These are phyloP conservation scores for Yarrowia bubula DNA, from an alignment of 805 yeast genomes.

Conservation along the genomic window DNA sequence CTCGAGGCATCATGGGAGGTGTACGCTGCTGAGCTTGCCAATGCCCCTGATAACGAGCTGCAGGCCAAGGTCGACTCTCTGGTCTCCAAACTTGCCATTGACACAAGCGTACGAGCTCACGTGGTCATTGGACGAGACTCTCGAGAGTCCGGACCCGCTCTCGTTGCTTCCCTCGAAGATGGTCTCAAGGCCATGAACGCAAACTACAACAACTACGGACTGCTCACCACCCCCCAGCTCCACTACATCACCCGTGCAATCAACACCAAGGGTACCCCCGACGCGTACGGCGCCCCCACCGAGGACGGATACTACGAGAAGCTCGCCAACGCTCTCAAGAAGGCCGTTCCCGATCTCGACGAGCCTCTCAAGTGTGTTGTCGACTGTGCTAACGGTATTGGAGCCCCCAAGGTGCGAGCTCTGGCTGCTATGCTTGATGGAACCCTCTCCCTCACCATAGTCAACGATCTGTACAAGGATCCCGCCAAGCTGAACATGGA, in stretches of 20 bases:
- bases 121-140: slow-evolving; percentile 84
- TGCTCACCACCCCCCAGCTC: slow-evolving; percentile 89
- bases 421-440: slow-evolving; percentile 47
- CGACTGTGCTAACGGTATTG: slow-evolving; percentile 97
- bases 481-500: slow-evolving; percentile 65
- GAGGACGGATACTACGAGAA: slow-evolving; percentile 71
- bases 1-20: slow-evolving; percentile 79
- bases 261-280: slow-evolving; percentile 52
- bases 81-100: slow-evolving; percentile 47
- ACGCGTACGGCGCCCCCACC: slow-evolving; percentile 56
- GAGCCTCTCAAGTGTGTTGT: slow-evolving; percentile 53
- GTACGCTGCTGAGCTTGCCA: slow-evolving; percentile 77
- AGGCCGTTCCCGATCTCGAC: slow-evolving; percentile 41
- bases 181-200: slow-evolving; percentile 56
- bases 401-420: slow-evolving; percentile 67
- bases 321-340: slow-evolving; percentile 52
- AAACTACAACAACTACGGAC: slow-evolving; percentile 54
- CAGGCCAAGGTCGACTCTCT: slow-evolving; percentile 43
- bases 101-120: slow-evolving; percentile 44
- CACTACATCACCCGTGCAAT: slow-evolving; percentile 77
- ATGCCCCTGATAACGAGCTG: slow-evolving; percentile 54
- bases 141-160: slow-evolving; percentile 73
- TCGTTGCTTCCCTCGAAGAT: slow-evolving; percentile 57
- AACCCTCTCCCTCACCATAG: slow-evolving; percentile 43
- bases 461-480: slow-evolving; percentile 53